phyloP scores from a whole-genome alignment of 2,329 filamentous ascomycete genomes.

The Verticillium nonalfalfae region DNA sequence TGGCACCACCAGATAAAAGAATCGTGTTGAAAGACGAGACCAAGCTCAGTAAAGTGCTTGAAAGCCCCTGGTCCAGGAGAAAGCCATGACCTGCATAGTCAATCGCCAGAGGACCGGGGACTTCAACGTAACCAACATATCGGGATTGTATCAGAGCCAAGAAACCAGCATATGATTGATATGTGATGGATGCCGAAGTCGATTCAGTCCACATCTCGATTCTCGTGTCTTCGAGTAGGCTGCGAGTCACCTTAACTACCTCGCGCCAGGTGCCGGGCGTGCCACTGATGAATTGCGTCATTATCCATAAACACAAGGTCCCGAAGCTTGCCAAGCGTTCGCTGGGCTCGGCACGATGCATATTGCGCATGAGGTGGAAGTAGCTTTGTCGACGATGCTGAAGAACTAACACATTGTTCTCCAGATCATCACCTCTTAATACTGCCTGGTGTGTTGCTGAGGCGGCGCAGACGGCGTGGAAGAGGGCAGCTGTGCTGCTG shows the following conservation, averaged over 20 bases:
- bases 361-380: conserved; percentile 3
- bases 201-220: background rate
- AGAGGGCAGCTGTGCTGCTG: conserved; percentile 1
- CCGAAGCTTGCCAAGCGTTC: conserved; percentile 3
- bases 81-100: background rate
- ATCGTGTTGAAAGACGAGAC: background rate
- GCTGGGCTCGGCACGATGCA: background rate
- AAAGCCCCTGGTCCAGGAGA: background rate
- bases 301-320: conserved; percentile 3
- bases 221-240: background rate
- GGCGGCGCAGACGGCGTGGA: conserved; percentile 5
- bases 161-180: background rate
- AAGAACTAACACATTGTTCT: background rate
- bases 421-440: background rate
- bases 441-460: conserved; percentile 2
- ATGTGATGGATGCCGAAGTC: background rate
- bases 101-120: background rate
- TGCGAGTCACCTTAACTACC: conserved; percentile 2
- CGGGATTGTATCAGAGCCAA: background rate
- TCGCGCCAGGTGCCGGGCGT: conserved; percentile 3
- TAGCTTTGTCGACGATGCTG: conserved; percentile 2
- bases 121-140: background rate
- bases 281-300: conserved; percentile 4
- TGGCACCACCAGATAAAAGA: background rate
- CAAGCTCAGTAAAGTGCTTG: background rate